Evolutionary conservation across 179 eudicot genomes (phyloP).

Genomic region (Amaranthus tricolor): DNA sequence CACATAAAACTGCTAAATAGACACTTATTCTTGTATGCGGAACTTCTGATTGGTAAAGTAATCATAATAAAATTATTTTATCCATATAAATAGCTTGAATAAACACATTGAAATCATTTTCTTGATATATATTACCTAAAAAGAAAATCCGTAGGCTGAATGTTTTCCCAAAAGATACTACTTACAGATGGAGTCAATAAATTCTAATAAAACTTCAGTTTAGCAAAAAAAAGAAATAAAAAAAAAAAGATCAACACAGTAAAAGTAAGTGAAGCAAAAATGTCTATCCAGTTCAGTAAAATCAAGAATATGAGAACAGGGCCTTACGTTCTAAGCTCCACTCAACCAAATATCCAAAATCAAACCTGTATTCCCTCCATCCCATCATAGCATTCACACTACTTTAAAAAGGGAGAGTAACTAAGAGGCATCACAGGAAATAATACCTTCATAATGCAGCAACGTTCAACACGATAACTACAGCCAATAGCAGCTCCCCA

Average conservation of each 20-base stretch:
- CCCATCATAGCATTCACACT: too few species aligned
- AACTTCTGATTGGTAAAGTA: background rate
- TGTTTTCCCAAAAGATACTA: background rate
- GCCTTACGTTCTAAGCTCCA: too few species aligned
- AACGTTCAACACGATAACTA: slow-evolving; percentile 87
- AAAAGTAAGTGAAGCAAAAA: too few species aligned
- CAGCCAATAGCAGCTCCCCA: slow-evolving; percentile 99
- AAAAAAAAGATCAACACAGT: too few species aligned
- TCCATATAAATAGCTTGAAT: background rate
- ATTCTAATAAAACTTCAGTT: too few species aligned
- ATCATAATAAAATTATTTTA: background rate
- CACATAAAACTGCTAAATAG: background rate
- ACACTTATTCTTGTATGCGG: too few species aligned
- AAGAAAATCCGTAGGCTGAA: background rate
- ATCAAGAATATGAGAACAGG: too few species aligned
- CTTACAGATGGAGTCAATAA: background rate
- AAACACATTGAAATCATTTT: background rate
- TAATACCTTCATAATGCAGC: slow-evolving; percentile 87
- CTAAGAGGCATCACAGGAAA: slow-evolving; percentile 4
- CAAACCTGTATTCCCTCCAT: too few species aligned
- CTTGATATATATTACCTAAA: background rate
- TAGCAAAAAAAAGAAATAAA: too few species aligned
- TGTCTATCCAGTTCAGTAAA: too few species aligned
- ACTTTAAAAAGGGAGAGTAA: background rate
- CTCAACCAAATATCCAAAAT: too few species aligned